These are phyloP conservation scores for Austroboletus eburneus DNA, from an alignment of 768 basidiomycete species.

Conservation along the genomic window DNA sequence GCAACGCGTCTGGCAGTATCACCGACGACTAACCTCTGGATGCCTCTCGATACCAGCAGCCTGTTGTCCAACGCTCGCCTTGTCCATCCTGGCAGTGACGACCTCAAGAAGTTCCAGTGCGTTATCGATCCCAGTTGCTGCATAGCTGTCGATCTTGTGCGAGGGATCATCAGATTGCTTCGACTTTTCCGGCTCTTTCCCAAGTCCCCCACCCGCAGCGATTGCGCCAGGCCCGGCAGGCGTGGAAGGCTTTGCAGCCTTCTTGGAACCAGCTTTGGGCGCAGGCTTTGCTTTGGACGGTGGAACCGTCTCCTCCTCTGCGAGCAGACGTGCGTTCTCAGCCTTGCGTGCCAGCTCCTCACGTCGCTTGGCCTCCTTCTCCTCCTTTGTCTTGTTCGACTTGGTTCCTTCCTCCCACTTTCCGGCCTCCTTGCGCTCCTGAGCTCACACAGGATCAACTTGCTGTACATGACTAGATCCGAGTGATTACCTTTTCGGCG, in stretches of 20 bases:
- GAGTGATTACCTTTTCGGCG: constrained; percentile 50
- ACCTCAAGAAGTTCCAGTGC: constrained; percentile 85
- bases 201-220: constrained; percentile 62
- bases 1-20: background rate
- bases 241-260: constrained; percentile 43
- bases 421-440: constrained; percentile 72
- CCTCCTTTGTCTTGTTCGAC: constrained; percentile 60
- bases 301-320: constrained; percentile 75
- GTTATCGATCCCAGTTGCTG: constrained; percentile 88
- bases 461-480: background rate
- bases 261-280: constrained; percentile 62
- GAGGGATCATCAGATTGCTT: constrained; percentile 21
- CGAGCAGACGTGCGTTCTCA: constrained; percentile 78
- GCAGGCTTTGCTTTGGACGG: constrained; percentile 58
- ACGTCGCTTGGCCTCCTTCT: constrained; percentile 75
- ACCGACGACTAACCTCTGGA: constrained; percentile 74
- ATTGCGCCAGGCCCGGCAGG: constrained; percentile 85
- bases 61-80: constrained; percentile 83
- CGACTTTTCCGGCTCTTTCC: constrained; percentile 19
- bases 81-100: constrained; percentile 90
- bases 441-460: constrained; percentile 4
- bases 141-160: constrained; percentile 59
- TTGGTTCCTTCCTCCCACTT: constrained; percentile 70
- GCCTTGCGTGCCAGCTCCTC: constrained; percentile 84
- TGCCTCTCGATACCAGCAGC: constrained; percentile 86